Conservation (phyloP, 192 early-diverging fungal species). For the Phycomyces nitens region DNA sequence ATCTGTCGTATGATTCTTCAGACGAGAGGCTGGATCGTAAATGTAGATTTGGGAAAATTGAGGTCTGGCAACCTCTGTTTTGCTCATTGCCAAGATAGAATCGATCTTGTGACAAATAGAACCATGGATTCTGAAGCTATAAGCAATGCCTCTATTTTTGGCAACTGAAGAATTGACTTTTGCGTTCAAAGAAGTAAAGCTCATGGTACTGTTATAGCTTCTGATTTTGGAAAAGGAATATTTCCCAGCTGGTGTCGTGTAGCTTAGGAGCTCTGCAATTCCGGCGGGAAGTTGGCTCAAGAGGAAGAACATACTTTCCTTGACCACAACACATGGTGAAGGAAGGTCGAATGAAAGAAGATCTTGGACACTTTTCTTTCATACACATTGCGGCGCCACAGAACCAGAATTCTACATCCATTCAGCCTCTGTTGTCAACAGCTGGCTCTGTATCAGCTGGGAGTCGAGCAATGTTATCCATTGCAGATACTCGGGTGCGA, state of each 20-base stretch:
- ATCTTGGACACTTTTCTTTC: no score
- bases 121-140: not conserved
- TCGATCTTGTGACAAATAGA: not conserved
- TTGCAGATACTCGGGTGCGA: no score
- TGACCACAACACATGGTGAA: not conserved
- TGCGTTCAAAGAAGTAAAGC: not conserved
- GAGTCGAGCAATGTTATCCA: no score
- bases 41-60: conserved; percentile 2
- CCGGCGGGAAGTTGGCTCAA: not conserved
- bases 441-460: no score
- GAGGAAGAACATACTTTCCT: no score
- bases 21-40: not conserved
- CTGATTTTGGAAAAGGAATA: not conserved
- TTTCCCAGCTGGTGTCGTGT: not conserved
- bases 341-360: no score
- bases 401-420: no score
- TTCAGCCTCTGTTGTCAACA: no score
- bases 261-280: not conserved
- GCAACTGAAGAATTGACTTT: not conserved
- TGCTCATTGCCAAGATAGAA: not conserved
- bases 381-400: no score
- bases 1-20: not conserved
- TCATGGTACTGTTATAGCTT: not conserved
- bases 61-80: not conserved
- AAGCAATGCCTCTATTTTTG: not conserved